A percentile compares a stretch with the other conserved stretches of the same genome.
phyloP scores from a whole-genome alignment of 202 grass and related monocot genomes.

The Dendrocalamus latiflorus region DNA sequence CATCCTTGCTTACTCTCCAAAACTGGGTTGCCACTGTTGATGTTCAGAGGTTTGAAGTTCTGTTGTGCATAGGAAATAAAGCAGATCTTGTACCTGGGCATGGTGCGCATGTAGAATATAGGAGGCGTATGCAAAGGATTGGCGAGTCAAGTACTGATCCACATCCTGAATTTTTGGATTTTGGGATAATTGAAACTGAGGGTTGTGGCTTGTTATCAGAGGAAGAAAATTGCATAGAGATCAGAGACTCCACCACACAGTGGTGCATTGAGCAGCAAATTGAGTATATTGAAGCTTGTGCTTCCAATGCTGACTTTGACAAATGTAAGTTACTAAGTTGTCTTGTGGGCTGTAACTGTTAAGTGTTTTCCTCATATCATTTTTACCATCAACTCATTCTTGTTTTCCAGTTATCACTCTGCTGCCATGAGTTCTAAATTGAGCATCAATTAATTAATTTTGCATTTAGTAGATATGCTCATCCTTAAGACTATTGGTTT shows the following conservation, averaged over 20 bases:
- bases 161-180: constrained; percentile 68
- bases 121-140: constrained; percentile 54
- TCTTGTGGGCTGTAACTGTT: background rate
- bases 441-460: background rate
- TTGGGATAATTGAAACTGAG: constrained; percentile 79
- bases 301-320: constrained; percentile 78
- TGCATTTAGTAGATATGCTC: background rate
- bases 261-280: constrained; percentile 81
- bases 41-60: constrained; percentile 77
- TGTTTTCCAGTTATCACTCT: background rate
- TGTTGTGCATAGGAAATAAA: constrained; percentile 95
- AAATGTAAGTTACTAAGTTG: constrained; percentile 58
- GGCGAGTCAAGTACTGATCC: constrained; percentile 58
- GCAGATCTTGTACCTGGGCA: constrained; percentile 80
- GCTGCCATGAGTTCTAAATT: background rate
- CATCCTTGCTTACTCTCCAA: constrained; percentile 58
- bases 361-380: background rate
- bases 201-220: constrained; percentile 68
- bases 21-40: constrained; percentile 69
- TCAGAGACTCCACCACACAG: constrained; percentile 48
- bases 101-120: constrained; percentile 68
- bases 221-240: constrained; percentile 56
- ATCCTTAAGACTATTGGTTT: background rate
- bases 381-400: background rate
- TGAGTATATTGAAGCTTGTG: constrained; percentile 86